phyloP scores from a whole-genome alignment of 2,329 filamentous ascomycete genomes.

The Beauveria rudraprayagi region DNA sequence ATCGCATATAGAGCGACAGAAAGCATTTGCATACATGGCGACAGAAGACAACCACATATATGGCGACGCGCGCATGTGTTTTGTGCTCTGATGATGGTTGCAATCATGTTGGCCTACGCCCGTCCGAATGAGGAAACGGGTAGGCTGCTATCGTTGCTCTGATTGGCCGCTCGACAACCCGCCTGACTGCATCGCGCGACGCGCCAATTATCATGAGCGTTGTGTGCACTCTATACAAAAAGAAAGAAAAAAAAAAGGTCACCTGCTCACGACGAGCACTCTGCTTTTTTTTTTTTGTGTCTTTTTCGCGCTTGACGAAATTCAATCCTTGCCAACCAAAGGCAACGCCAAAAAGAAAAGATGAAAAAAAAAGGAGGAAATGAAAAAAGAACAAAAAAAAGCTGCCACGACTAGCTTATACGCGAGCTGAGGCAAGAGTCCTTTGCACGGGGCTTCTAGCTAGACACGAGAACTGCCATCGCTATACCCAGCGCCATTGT shows the following conservation, averaged over 20 bases:
- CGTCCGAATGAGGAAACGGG: slow-evolving; percentile 11
- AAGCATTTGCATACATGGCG: not conserved
- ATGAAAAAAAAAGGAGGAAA: too few species aligned
- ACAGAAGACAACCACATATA: too few species aligned
- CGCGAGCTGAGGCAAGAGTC: not conserved
- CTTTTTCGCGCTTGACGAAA: too few species aligned
- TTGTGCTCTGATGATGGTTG: not conserved
- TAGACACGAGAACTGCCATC: slow-evolving; percentile 35
- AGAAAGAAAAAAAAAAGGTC: not conserved
- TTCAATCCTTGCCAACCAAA: too few species aligned
- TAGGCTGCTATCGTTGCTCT: not conserved
- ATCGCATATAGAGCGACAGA: not conserved
- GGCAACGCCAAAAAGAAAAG: too few species aligned
- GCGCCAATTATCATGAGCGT: not conserved
- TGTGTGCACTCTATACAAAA: not conserved
- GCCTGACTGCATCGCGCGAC: slow-evolving; percentile 3
- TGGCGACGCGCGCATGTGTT: not conserved
- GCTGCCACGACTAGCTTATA: not conserved
- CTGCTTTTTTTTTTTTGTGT: not conserved
- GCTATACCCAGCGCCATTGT: slow-evolving; percentile 33
- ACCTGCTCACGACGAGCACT: not conserved
- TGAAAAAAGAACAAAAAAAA: too few species aligned
- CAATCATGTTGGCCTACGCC: not conserved
- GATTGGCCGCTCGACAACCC: not conserved
- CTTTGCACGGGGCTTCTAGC: slow-evolving; percentile 19